A percentile compares a stretch with the other conserved stretches of the same genome.
Conservation (phyloP, 768 basidiomycete genomes). For the Terana coerulea region DNA sequence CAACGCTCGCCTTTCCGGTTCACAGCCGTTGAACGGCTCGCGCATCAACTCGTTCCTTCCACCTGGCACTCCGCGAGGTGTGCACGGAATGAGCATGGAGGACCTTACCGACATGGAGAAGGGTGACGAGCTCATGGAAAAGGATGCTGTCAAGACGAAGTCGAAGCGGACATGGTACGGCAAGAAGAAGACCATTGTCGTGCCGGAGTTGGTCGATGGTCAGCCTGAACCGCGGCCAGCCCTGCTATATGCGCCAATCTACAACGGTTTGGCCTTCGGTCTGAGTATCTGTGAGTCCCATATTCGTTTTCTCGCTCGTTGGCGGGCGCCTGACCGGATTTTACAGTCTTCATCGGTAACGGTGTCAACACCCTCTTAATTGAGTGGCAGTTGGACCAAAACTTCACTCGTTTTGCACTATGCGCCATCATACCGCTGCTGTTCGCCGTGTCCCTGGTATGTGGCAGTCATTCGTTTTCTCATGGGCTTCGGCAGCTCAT, state of each 20-base stretch:
- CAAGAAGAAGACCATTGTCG: slow-evolving; percentile 40
- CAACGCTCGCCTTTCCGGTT: slow-evolving; percentile 18
- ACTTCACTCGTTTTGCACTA: slow-evolving; percentile 40
- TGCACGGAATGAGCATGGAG: slow-evolving; percentile 20
- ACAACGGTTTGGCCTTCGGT: slow-evolving; percentile 33
- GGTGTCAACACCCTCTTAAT: slow-evolving; percentile 57
- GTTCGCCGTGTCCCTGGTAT: slow-evolving; percentile 43
- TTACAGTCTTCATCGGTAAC: slow-evolving; percentile 59
- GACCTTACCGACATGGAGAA: slow-evolving; percentile 22
- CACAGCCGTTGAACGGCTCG: slow-evolving; percentile 6
- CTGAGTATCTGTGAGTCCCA: slow-evolving; percentile 29
- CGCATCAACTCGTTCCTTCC: slow-evolving; percentile 17
- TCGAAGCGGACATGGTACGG: slow-evolving; percentile 54
- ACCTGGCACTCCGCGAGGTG: slow-evolving; percentile 25
- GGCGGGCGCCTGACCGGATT: not conserved
- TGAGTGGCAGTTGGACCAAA: slow-evolving; percentile 48
- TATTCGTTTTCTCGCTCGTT: not conserved
- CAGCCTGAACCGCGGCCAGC: slow-evolving; percentile 27
- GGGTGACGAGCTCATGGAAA: slow-evolving; percentile 15
- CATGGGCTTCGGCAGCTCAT: not conserved
- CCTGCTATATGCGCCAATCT: slow-evolving; percentile 34
- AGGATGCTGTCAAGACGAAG: slow-evolving; percentile 16
- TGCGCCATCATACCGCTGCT: slow-evolving; percentile 36
- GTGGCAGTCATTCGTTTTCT: slow-evolving; percentile 6
- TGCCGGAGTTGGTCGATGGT: slow-evolving; percentile 30